Percentiles rank a stretch among this genome's conserved stretches.
These are phyloP conservation scores for Macrolepiota dolichaula DNA, from an alignment of 768 basidiomycete genomes.

Conservation along the genomic window DNA sequence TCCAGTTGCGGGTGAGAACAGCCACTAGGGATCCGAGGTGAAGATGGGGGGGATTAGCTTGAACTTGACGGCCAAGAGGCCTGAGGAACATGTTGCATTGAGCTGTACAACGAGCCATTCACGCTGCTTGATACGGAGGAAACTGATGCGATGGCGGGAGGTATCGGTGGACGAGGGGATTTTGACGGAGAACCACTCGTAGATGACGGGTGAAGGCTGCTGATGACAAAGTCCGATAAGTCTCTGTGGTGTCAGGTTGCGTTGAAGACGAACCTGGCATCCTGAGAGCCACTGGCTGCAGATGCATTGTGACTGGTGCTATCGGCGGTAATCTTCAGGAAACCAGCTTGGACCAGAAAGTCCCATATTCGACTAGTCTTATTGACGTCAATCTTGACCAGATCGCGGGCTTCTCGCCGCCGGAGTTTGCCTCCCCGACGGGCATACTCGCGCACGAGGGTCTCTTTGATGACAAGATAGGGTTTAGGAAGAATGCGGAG, in stretches of 20 bases:
- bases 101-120: slow-evolving; percentile 35
- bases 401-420: slow-evolving; percentile 81
- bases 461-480: slow-evolving; percentile 94
- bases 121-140: slow-evolving; percentile 31
- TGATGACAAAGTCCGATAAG: slow-evolving; percentile 5
- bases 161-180: slow-evolving; percentile 27
- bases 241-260: neutral
- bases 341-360: slow-evolving; percentile 84
- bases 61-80: slow-evolving; percentile 22
- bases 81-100: slow-evolving; percentile 29
- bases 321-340: slow-evolving; percentile 66
- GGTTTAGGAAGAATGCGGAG: slow-evolving; percentile 93
- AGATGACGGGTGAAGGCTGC: slow-evolving; percentile 19
- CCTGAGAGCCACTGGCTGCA: slow-evolving; percentile 29
- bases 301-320: slow-evolving; percentile 42
- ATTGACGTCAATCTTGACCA: slow-evolving; percentile 91
- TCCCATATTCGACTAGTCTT: slow-evolving; percentile 94
- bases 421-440: slow-evolving; percentile 85
- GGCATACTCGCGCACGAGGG: slow-evolving; percentile 89
- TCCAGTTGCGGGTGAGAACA: slow-evolving; percentile 3
- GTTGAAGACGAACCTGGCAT: slow-evolving; percentile 30
- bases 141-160: slow-evolving; percentile 20
- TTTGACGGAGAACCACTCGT: slow-evolving; percentile 35
- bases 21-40: neutral
- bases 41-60: slow-evolving; percentile 12